Percentiles rank a stretch among this genome's conserved stretches.
phyloP scores from a whole-genome alignment of 2,329 filamentous ascomycete genomes.

The Elsinoe australis region DNA sequence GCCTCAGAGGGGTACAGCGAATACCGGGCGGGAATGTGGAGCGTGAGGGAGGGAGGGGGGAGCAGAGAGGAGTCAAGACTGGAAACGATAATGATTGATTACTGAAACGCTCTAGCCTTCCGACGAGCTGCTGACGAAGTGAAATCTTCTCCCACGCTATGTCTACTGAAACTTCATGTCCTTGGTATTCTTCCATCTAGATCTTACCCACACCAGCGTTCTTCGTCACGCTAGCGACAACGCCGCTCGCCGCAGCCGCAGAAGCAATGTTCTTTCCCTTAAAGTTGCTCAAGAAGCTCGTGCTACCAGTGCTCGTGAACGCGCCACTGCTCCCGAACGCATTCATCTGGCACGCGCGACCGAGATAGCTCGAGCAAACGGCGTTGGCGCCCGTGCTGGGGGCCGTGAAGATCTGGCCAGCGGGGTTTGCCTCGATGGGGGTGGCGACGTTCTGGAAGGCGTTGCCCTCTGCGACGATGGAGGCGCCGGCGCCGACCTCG shows the following conservation, averaged over 20 bases:
- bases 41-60: too few relatives aligned
- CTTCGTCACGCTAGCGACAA: constrained; percentile 21
- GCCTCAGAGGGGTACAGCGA: not conserved
- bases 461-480: constrained; percentile 24
- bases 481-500: constrained; percentile 36
- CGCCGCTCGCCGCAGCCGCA: constrained; percentile 32
- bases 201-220: constrained; percentile 42
- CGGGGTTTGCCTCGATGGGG: constrained; percentile 32
- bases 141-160: too few relatives aligned
- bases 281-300: constrained; percentile 45
- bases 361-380: constrained; percentile 40
- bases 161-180: too few relatives aligned
- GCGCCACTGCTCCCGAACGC: constrained; percentile 22
- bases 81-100: too few relatives aligned
- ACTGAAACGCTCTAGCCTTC: too few relatives aligned
- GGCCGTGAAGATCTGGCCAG: constrained; percentile 36
- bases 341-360: constrained; percentile 47
- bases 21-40: not conserved
- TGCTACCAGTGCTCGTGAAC: constrained; percentile 30
- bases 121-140: too few relatives aligned
- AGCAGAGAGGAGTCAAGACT: too few relatives aligned
- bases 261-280: constrained; percentile 47
- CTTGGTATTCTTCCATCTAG: too few relatives aligned
- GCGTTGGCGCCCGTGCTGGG: constrained; percentile 32
- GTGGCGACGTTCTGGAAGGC: constrained; percentile 32